Percentiles rank a stretch among this genome's conserved stretches.
These are phyloP conservation scores for Clavaria fumosa DNA, from an alignment of 768 basidiomycete genomes.

Conservation along the genomic window DNA sequence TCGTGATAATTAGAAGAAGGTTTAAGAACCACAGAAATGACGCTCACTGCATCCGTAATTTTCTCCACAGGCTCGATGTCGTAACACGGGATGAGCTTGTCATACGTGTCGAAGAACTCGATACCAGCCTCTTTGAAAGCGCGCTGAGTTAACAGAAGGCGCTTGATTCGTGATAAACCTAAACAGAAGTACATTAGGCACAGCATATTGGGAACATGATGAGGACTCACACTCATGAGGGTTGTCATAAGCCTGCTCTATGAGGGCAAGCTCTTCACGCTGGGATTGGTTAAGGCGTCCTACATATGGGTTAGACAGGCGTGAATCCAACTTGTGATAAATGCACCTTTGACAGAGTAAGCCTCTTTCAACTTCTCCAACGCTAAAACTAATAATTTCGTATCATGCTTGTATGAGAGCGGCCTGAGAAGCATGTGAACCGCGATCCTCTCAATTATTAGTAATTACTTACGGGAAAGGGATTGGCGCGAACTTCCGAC, in stretches of 20 bases:
- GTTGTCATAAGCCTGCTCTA: slow-evolving; percentile 98
- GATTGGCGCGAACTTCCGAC: slow-evolving; percentile 94
- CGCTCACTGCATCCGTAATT: slow-evolving; percentile 88
- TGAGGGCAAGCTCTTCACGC: slow-evolving; percentile 92
- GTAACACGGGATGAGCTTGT: slow-evolving; percentile 97
- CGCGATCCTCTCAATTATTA: background rate
- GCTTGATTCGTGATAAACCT: slow-evolving; percentile 94
- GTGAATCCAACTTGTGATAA: background rate
- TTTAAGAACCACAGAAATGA: slow-evolving; percentile 6
- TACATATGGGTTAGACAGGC: slow-evolving; percentile 6
- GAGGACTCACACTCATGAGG: slow-evolving; percentile 77
- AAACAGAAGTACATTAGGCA: slow-evolving; percentile 3
- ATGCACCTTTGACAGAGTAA: slow-evolving; percentile 86
- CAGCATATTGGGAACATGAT: background rate
- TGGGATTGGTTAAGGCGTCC: slow-evolving; percentile 93
- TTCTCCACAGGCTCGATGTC: slow-evolving; percentile 99
- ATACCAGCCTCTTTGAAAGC: slow-evolving; percentile 98
- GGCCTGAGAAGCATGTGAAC: slow-evolving; percentile 33
- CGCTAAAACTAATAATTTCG: slow-evolving; percentile 89
- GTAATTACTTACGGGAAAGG: slow-evolving; percentile 74
- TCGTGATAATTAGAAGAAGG: background rate
- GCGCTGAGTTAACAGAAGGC: slow-evolving; percentile 88
- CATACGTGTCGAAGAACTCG: slow-evolving; percentile 93
- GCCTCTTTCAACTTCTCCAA: slow-evolving; percentile 98
- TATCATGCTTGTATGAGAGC: slow-evolving; percentile 97